Conservation (phyloP, 1,284 basidiomycete genomes). For the Boletus chippewaensis region DNA sequence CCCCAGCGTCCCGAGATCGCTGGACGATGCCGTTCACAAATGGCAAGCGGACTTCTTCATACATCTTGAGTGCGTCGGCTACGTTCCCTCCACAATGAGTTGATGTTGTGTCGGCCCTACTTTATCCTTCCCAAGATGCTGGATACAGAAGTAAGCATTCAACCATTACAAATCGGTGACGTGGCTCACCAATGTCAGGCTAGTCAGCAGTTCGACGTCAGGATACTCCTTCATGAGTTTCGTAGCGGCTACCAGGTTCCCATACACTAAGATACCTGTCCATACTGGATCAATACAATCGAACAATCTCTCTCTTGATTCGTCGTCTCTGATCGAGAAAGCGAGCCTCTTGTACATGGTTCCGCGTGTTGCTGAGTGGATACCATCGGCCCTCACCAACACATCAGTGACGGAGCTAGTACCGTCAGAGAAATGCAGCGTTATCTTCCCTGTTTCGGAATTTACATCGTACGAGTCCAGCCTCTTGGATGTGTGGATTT, state of each 20-base stretch:
- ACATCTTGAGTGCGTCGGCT: slow-evolving; percentile 24
- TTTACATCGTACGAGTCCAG: slow-evolving; percentile 24
- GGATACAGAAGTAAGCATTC: neutral
- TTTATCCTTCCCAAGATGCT: slow-evolving; percentile 42
- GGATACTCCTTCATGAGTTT: slow-evolving; percentile 25
- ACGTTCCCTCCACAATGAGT: slow-evolving; percentile 10
- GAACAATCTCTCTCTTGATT: slow-evolving; percentile 6
- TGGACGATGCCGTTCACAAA: slow-evolving; percentile 18
- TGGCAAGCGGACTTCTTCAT: slow-evolving; percentile 31
- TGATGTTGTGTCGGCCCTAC: slow-evolving; percentile 27
- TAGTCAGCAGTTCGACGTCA: slow-evolving; percentile 30
- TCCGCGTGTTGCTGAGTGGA: slow-evolving; percentile 20
- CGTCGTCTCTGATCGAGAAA: slow-evolving; percentile 3
- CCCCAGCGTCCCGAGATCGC: slow-evolving; percentile 1
- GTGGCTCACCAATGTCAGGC: slow-evolving; percentile 32
- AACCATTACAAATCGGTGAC: neutral
- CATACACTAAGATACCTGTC: slow-evolving; percentile 22
- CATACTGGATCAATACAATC: slow-evolving; percentile 17
- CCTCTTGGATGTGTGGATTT: slow-evolving; percentile 29
- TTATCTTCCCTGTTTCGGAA: slow-evolving; percentile 12
- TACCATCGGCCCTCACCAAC: slow-evolving; percentile 30
- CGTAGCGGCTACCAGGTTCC: slow-evolving; percentile 13
- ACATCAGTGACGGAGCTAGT: slow-evolving; percentile 30
- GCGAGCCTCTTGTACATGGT: slow-evolving; percentile 18
- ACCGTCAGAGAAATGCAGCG: slow-evolving; percentile 31